These are phyloP conservation scores for Lentinula sp. DNA, from an alignment of 768 basidiomycete species.

Conservation along the genomic window DNA sequence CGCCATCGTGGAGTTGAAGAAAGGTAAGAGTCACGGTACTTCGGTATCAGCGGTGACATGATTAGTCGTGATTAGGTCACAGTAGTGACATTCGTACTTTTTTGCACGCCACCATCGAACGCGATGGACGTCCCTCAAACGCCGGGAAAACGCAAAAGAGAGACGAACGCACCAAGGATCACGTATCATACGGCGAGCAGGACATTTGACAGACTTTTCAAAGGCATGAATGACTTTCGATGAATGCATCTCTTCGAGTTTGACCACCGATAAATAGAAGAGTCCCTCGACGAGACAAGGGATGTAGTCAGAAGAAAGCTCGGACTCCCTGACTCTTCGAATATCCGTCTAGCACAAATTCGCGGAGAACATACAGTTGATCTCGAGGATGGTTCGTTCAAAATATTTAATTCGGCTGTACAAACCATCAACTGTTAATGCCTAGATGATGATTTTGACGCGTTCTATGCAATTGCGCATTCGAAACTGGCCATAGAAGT, in stretches of 20 bases:
- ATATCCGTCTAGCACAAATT: constrained; percentile 42
- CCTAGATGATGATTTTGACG: constrained; percentile 76
- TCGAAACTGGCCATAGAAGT: constrained; percentile 27
- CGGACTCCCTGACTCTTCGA: constrained; percentile 30
- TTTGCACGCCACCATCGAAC: constrained; percentile 10
- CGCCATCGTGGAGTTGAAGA: constrained; percentile 26
- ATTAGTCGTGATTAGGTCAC: background rate
- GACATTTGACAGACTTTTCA: constrained; percentile 47
- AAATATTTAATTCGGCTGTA: background rate
- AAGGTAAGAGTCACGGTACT: background rate
- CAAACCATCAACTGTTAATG: background rate
- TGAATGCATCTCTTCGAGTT: background rate
- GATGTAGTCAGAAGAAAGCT: constrained; percentile 59
- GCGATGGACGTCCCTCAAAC: constrained; percentile 18
- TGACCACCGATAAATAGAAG: constrained; percentile 33
- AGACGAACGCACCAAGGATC: constrained; percentile 32
- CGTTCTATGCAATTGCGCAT: constrained; percentile 47
- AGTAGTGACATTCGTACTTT: background rate
- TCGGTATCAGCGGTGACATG: background rate
- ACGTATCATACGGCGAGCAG: constrained; percentile 37
- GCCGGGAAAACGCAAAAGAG: constrained; percentile 39
- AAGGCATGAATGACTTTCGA: constrained; percentile 25
- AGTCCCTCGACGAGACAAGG: constrained; percentile 52
- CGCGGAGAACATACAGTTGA: constrained; percentile 50
- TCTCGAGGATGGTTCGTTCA: constrained; percentile 65